Evolutionary conservation across 2,329 filamentous ascomycete species (phyloP).

Genomic region (Akanthomyces dipterigenus): DNA sequence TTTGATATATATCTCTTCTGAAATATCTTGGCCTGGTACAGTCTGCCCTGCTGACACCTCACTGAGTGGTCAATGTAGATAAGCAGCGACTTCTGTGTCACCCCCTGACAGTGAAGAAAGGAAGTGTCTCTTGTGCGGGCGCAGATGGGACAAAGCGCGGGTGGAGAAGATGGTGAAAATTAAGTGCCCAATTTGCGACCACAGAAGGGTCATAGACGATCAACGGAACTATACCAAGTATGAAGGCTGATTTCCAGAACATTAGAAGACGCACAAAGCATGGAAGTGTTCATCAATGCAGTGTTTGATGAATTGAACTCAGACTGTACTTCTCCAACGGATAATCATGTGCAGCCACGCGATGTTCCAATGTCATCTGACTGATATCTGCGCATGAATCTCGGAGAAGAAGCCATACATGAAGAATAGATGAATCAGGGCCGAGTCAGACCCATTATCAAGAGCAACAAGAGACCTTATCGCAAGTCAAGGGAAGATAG

Average conservation of each 20-base stretch:
- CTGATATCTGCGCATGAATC: not conserved
- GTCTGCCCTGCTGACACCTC: too few relatives aligned
- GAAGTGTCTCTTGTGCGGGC: too few relatives aligned
- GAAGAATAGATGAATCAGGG: not conserved
- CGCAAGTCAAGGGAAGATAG: not conserved
- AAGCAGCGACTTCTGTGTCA: too few relatives aligned
- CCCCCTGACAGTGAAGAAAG: too few relatives aligned
- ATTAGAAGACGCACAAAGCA: not conserved
- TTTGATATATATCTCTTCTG: too few relatives aligned
- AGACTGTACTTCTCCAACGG: slow-evolving; percentile 12
- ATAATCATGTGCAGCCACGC: slow-evolving; percentile 9
- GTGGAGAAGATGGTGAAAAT: too few relatives aligned
- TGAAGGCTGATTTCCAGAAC: not conserved
- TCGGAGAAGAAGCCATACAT: not conserved
- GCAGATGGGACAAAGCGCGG: too few relatives aligned
- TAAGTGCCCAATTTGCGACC: too few relatives aligned
- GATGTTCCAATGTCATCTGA: slow-evolving; percentile 14
- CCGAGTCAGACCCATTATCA: not conserved
- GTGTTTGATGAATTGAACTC: slow-evolving; percentile 12
- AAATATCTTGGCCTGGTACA: too few relatives aligned
- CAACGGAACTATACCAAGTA: not conserved
- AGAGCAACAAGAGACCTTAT: not conserved
- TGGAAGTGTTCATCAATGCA: not conserved
- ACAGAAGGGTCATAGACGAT: not conserved
- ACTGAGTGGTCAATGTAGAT: too few relatives aligned